phyloP scores from a whole-genome alignment of 2,329 filamentous ascomycete genomes.

The Colletotrichum tabaci region DNA sequence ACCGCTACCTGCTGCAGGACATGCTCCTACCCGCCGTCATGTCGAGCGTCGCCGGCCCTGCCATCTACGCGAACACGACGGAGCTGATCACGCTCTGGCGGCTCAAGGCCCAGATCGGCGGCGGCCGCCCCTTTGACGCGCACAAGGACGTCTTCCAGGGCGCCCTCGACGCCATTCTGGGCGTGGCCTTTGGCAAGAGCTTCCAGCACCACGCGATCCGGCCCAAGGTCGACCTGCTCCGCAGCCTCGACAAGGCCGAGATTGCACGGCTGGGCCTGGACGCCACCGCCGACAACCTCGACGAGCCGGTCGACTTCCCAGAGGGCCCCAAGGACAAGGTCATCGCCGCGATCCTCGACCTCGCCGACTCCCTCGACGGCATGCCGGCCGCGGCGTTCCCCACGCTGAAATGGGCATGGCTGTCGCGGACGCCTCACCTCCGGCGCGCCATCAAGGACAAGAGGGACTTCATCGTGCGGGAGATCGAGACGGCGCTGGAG shows the following conservation, averaged over 20 bases:
- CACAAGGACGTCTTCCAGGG: conserved; percentile 49
- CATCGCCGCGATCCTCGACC: too few relatives aligned
- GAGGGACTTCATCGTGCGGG: too few relatives aligned
- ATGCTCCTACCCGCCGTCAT: conserved; percentile 56
- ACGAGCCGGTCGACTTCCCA: too few relatives aligned
- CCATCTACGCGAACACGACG: conserved; percentile 50
- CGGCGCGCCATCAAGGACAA: too few relatives aligned
- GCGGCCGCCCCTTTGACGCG: conserved; percentile 50
- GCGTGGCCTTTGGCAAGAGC: conserved; percentile 47
- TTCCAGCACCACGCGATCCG: conserved; percentile 23
- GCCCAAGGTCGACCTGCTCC: conserved; percentile 20
- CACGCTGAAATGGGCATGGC: too few relatives aligned
- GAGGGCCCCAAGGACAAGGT: too few relatives aligned
- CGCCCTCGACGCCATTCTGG: conserved; percentile 52
- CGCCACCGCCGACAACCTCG: too few relatives aligned
- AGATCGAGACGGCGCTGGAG: too few relatives aligned
- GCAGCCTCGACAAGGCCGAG: neutral
- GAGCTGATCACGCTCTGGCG: conserved; percentile 53
- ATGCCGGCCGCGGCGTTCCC: too few relatives aligned
- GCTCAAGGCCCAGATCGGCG: conserved; percentile 48
- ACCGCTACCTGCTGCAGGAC: conserved; percentile 54
- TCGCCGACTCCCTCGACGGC: too few relatives aligned
- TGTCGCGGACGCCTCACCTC: too few relatives aligned
- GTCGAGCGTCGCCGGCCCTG: conserved; percentile 50
- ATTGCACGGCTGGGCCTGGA: too few relatives aligned